Evolutionary conservation across 768 basidiomycete genomes (phyloP).

Genomic region (Suillus bovinus): DNA sequence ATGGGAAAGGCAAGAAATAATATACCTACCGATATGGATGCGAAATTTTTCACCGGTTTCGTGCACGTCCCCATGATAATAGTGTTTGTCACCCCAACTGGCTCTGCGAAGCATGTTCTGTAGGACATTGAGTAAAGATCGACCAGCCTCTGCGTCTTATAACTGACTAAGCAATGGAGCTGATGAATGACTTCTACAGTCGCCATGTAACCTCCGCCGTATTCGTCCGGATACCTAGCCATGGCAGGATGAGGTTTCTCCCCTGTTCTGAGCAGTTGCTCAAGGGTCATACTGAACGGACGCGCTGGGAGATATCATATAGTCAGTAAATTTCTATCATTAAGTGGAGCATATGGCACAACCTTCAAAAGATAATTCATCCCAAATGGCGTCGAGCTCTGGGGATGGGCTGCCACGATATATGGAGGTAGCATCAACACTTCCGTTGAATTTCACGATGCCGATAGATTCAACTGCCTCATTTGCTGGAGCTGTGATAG

Average conservation of each 20-base stretch:
- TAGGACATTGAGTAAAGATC: background rate
- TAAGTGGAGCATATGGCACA: background rate
- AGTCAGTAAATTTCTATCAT: background rate
- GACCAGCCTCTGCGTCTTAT: background rate
- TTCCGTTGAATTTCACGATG: slow-evolving; percentile 9
- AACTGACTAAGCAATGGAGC: slow-evolving; percentile 14
- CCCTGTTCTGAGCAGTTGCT: slow-evolving; percentile 13
- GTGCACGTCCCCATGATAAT: slow-evolving; percentile 2
- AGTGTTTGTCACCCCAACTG: slow-evolving; percentile 8
- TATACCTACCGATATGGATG: slow-evolving; percentile 9
- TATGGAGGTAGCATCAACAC: background rate
- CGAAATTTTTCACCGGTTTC: background rate
- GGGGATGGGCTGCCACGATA: slow-evolving; percentile 9
- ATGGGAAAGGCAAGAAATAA: background rate
- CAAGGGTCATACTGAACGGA: slow-evolving; percentile 10
- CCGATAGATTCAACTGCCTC: slow-evolving; percentile 10
- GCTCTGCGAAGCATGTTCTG: slow-evolving; percentile 15
- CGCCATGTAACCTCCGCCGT: slow-evolving; percentile 18
- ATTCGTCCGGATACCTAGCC: slow-evolving; percentile 12
- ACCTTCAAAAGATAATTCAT: slow-evolving; percentile 1
- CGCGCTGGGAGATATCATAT: background rate
- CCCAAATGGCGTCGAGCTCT: slow-evolving; percentile 13
- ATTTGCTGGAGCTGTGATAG: slow-evolving; percentile 10
- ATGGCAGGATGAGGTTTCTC: slow-evolving; percentile 1
- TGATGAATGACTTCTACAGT: slow-evolving; percentile 12